Percentiles rank a stretch among this genome's conserved stretches.
Conservation (phyloP, 2,329 filamentous ascomycete species). For the Clarireedia paspali region DNA sequence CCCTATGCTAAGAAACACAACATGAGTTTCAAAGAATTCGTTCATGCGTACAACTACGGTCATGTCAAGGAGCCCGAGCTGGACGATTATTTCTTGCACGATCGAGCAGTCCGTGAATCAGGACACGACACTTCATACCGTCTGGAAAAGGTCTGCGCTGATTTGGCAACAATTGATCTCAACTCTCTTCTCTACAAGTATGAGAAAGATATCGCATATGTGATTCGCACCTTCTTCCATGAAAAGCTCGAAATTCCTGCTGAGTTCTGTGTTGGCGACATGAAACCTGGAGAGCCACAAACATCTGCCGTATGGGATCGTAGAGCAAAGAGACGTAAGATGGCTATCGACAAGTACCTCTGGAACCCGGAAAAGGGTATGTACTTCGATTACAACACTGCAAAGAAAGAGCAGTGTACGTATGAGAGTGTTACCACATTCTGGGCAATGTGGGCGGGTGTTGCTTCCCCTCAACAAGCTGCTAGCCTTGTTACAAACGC, state of each 20-base stretch:
- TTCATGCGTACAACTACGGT: conserved; percentile 77
- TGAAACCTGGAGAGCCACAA: conserved; percentile 62
- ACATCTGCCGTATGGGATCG: conserved; percentile 87
- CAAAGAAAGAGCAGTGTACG: conserved; percentile 66
- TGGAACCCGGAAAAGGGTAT: conserved; percentile 91
- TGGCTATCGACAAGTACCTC: conserved; percentile 82
- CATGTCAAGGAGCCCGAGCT: conserved; percentile 75
- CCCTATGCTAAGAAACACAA: conserved; percentile 48
- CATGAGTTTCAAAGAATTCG: conserved; percentile 78
- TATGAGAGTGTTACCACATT: conserved; percentile 94
- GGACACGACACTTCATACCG: conserved; percentile 96
- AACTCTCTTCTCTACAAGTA: conserved; percentile 97
- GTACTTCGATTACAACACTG: conserved; percentile 97
- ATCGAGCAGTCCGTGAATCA: conserved; percentile 90
- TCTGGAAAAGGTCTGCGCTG: conserved; percentile 77
- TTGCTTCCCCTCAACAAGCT: conserved; percentile 81
- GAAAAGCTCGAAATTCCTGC: conserved; percentile 75
- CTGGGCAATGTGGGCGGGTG: conserved; percentile 95
- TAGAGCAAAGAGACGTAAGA: conserved; percentile 74
- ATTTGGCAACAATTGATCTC: conserved; percentile 87
- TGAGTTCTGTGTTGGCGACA: conserved; percentile 68
- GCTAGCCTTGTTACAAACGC: conserved; percentile 71
- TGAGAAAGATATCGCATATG: conserved; percentile 83
- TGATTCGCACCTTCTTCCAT: conserved; percentile 75
- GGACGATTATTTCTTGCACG: conserved; percentile 92